Evolutionary conservation across 78 protist genomes (phyloP).

Genomic region (Blattamonas nauphoetae): DNA sequence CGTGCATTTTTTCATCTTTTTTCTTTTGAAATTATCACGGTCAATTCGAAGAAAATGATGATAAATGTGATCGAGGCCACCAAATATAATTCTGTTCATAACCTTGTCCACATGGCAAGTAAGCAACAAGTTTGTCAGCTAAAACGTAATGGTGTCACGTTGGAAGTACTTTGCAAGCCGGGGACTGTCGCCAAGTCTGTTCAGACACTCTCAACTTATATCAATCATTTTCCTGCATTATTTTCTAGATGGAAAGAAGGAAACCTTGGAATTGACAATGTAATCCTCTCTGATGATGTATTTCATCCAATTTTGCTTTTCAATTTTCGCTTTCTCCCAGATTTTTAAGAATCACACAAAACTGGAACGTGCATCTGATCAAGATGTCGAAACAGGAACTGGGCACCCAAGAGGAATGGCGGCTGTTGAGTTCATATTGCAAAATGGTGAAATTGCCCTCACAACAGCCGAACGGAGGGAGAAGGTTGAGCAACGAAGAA

Average conservation of each 20-base stretch:
- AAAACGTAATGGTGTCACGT: no score
- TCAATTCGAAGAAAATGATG: no score
- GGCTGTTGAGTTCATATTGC: background rate
- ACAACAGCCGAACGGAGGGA: background rate
- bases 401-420: background rate
- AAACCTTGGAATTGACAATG: background rate
- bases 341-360: conserved; percentile 6
- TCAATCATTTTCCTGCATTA: background rate
- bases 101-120: no score
- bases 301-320: background rate
- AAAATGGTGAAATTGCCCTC: conserved; percentile 1
- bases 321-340: background rate
- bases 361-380: background rate
- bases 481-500: background rate
- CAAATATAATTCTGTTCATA: no score
- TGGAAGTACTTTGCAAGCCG: no score
- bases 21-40: no score
- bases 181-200: no score
- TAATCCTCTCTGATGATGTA: background rate
- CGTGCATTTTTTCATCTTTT: no score
- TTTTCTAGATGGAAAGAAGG: background rate
- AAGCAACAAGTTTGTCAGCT: no score
- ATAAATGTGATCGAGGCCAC: no score
- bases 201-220: no score
- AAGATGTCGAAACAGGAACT: background rate